phyloP scores from a whole-genome alignment of 2,329 filamentous ascomycete species.

The Diaporthe velutina region DNA sequence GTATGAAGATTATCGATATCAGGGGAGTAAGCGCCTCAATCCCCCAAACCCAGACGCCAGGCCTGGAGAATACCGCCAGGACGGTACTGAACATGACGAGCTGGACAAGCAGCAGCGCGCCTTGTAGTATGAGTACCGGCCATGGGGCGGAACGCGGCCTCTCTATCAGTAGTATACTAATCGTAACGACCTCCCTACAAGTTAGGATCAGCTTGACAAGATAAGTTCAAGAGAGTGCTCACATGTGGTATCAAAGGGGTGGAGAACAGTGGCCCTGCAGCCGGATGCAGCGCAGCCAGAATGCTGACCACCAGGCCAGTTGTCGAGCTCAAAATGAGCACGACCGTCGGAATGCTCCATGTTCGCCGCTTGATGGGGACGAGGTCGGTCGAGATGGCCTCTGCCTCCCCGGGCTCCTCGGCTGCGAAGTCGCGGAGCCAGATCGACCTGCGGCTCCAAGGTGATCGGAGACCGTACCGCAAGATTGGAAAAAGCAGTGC shows the following conservation, averaged over 20 bases:
- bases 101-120: constrained; percentile 50
- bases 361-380: neutral
- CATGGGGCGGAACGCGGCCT: constrained; percentile 63
- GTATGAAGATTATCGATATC: constrained; percentile 63
- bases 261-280: constrained; percentile 37
- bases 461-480: constrained; percentile 48
- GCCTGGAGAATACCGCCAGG: constrained; percentile 47
- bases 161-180: constrained; percentile 32
- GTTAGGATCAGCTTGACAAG: neutral
- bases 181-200: constrained; percentile 27
- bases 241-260: constrained; percentile 38
- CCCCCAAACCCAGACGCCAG: constrained; percentile 42
- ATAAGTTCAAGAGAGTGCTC: neutral
- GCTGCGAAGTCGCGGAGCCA: constrained; percentile 52
- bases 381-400: constrained; percentile 27
- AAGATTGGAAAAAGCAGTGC: constrained; percentile 48
- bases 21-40: constrained; percentile 56
- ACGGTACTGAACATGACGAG: constrained; percentile 48
- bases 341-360: constrained; percentile 21
- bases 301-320: constrained; percentile 32
- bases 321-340: constrained; percentile 31
- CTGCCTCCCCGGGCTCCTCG: constrained; percentile 41
- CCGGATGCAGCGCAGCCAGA: constrained; percentile 19
- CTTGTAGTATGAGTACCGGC: constrained; percentile 79
- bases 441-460: constrained; percentile 49